Base-by-base conservation (phyloP, 768 basidiomycete genomes). In the Thelephora aurantiotincta region DNA sequence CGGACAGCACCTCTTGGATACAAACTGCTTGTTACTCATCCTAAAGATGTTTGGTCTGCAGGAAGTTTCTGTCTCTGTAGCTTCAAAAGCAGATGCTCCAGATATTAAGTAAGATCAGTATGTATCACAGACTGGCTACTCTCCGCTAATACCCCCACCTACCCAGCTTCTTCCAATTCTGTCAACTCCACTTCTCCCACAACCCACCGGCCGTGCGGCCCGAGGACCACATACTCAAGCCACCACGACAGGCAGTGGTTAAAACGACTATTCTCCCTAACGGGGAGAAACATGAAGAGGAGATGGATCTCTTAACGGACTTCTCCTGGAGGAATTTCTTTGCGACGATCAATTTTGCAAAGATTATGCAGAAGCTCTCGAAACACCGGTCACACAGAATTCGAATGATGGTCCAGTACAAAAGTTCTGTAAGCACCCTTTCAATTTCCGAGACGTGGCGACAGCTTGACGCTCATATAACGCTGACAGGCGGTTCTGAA, bases 271-370 rank as follows among this genome's bases (percentile, higher is more conserved):
- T 59, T 5, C 67, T 86, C 7, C 82, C 84, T 2, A 85, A 86
- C 55, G 85, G 83, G 35, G 75, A 80, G 55, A 78, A 70, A 55
- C 74, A 76, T 23, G 82, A 87, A 43, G 90, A 93, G 58, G 94
- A 97, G 54, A 68, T 97, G 19, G 94, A 97, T 57, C 71, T 96
- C 62, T 71, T 99, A 44, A 84, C 83, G 11, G 91, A 97, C 33
- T 99, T 87, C 62, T 94, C 91, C 3, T 97, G 94, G 91, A 68
- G 96, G 44, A 98, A 98, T 64, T 97, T 99, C 65, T 98, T 97
- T 65, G 78, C 89, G 23, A 82, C 85, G 18, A 94, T 98, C 65
- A 99, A 97, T 61, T 96, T 97, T 60, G 85, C 93, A 7, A 93
- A 91, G 63, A 86, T 99, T 52, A 84, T 99, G 80, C 94, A 99